Evolutionary conservation across 2,329 filamentous ascomycete genomes (phyloP).

Genomic region (Herpotrichia juniperi): DNA sequence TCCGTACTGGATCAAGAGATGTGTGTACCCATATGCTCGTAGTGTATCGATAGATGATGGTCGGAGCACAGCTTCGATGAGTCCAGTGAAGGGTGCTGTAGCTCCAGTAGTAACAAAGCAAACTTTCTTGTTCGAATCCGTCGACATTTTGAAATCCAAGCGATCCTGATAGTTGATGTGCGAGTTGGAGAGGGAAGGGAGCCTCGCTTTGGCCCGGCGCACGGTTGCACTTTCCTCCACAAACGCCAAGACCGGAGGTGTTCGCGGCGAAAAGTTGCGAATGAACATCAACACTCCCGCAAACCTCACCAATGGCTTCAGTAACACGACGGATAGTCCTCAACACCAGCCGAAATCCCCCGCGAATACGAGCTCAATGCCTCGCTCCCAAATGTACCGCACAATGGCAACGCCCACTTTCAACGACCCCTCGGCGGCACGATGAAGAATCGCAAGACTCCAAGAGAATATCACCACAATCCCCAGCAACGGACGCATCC

Average conservation of each 20-base stretch:
- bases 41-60: conserved; percentile 69
- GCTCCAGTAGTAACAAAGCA: conserved; percentile 94
- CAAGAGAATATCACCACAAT: conserved; percentile 6
- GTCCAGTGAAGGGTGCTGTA: conserved; percentile 78
- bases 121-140: conserved; percentile 41
- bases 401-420: conserved; percentile 43
- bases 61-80: conserved; percentile 71
- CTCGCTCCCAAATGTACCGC: conserved; percentile 18
- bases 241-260: conserved; percentile 26
- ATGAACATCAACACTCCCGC: conserved; percentile 15
- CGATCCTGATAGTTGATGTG: not conserved
- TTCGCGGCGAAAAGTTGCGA: conserved; percentile 39
- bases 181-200: not conserved
- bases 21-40: conserved; percentile 65
- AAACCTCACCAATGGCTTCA: conserved; percentile 43
- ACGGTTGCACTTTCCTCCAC: conserved; percentile 28
- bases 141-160: conserved; percentile 23
- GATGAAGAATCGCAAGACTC: conserved; percentile 24
- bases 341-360: conserved; percentile 34
- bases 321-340: conserved; percentile 40
- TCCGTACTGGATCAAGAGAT: conserved; percentile 82
- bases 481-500: not conserved
- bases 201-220: conserved; percentile 6
- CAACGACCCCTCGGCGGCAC: conserved; percentile 28
- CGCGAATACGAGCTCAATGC: conserved; percentile 25